Conservation (phyloP, 2,329 filamentous ascomycete species). For the Diaporthe helianthi region DNA sequence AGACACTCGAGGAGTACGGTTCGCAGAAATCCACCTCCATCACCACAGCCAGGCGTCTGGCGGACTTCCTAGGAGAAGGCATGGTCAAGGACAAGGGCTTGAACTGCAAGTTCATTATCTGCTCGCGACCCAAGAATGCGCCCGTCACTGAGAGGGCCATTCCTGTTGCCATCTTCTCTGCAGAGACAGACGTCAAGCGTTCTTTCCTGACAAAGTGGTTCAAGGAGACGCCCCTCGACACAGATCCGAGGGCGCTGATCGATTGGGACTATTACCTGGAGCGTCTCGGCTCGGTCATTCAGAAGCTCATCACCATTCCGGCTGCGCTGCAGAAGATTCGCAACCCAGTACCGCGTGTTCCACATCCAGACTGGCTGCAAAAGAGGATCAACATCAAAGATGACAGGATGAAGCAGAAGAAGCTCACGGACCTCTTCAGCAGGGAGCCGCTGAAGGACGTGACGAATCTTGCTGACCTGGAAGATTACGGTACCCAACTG, state of each 20-base stretch:
- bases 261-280: conserved; percentile 99
- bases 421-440: conserved; percentile 91
- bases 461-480: conserved; percentile 75
- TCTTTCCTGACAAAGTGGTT: conserved; percentile 95
- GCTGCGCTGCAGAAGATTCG: conserved; percentile 93
- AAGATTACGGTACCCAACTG: conserved; percentile 78
- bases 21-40: conserved; percentile 98
- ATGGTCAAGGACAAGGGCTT: conserved; percentile 99
- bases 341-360: conserved; percentile 92
- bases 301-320: conserved; percentile 98
- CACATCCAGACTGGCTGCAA: conserved; percentile 96
- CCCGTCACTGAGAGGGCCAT: conserved; percentile 95
- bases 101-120: conserved; percentile 99
- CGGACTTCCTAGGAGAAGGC: conserved; percentile 95
- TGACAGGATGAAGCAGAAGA: conserved; percentile 97
- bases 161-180: conserved; percentile 96
- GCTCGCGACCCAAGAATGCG: conserved; percentile 81
- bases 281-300: conserved; percentile 93
- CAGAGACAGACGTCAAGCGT: conserved; percentile 85
- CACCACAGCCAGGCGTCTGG: conserved; percentile 91
- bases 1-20: conserved; percentile 96
- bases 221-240: conserved; percentile 88
- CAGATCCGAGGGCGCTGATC: conserved; percentile 86
- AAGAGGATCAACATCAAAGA: conserved; percentile 93
- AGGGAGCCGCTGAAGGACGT: conserved; percentile 78